These are phyloP conservation scores for Elsinoe necatrix DNA, from an alignment of 2,329 filamentous ascomycete species.

Conservation along the genomic window DNA sequence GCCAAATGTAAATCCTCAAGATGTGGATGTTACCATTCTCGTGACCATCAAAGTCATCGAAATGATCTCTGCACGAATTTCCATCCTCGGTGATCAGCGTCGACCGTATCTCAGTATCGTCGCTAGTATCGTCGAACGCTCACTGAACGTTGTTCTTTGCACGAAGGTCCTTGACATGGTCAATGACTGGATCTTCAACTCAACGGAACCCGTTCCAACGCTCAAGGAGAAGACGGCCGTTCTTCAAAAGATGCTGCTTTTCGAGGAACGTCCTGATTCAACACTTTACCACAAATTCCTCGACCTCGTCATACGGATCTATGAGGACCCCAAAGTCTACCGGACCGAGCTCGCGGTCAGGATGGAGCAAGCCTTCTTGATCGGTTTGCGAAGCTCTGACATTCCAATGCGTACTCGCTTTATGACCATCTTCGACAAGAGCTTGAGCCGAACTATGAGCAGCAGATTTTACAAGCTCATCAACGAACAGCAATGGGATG, in stretches of 20 bases:
- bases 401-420: conserved; percentile 96
- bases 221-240: conserved; percentile 98
- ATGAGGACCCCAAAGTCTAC: conserved; percentile 93
- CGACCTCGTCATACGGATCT: conserved; percentile 92
- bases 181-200: conserved; percentile 91
- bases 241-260: conserved; percentile 96
- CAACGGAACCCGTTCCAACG: conserved; percentile 89
- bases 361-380: conserved; percentile 96
- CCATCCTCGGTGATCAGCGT: conserved; percentile 79
- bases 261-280: conserved; percentile 75
- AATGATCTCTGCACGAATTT: conserved; percentile 84
- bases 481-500: conserved; percentile 93
- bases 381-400: conserved; percentile 85
- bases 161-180: conserved; percentile 91
- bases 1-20: conserved; percentile 59
- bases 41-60: conserved; percentile 94
- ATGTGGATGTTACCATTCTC: conserved; percentile 79
- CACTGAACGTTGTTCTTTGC: conserved; percentile 75
- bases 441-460: conserved; percentile 83
- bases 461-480: conserved; percentile 84
- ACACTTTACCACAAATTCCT: conserved; percentile 88
- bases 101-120: conserved; percentile 91
- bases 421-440: conserved; percentile 92
- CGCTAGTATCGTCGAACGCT: conserved; percentile 91
- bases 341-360: conserved; percentile 91